These are phyloP conservation scores for Daldinia loculata DNA, from an alignment of 495 filamentous ascomycete species.

Conservation along the genomic window DNA sequence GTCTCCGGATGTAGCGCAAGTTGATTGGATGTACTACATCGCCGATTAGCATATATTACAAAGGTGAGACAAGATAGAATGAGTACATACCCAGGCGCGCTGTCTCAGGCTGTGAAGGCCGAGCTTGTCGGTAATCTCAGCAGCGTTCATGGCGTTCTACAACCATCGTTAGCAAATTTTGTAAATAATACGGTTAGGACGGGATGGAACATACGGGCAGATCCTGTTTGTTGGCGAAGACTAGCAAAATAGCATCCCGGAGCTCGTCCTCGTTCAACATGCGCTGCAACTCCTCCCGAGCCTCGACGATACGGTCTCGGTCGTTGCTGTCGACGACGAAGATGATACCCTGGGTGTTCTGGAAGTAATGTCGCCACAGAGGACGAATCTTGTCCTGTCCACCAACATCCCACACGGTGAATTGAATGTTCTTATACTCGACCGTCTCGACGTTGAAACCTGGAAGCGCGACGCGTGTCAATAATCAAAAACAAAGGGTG, in stretches of 20 bases:
- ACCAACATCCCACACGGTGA: conserved; percentile 99
- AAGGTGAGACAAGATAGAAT: conserved; percentile 9
- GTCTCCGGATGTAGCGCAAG: conserved; percentile 98
- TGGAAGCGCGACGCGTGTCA: conserved; percentile 52
- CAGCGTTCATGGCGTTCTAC: conserved; percentile 98
- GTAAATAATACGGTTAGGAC: not conserved
- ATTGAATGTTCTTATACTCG: conserved; percentile 99
- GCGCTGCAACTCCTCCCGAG: conserved; percentile 98
- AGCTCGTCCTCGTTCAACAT: conserved; percentile 99
- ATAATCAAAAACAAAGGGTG: conserved; percentile 24
- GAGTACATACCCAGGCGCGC: conserved; percentile 85
- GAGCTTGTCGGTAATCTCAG: conserved; percentile 99
- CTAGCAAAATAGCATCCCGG: conserved; percentile 93
- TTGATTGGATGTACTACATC: conserved; percentile 96
- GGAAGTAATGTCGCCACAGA: conserved; percentile 99
- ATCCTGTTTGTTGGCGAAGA: conserved; percentile 99
- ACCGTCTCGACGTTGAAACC: conserved; percentile 99
- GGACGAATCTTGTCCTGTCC: conserved; percentile 99
- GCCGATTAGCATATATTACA: conserved; percentile 35
- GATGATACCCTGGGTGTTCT: conserved; percentile 99
- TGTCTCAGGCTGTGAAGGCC: conserved; percentile 98
- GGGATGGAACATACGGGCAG: conserved; percentile 75
- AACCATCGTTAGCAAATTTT: conserved; percentile 16
- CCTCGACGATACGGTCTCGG: conserved; percentile 98
- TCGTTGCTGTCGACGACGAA: conserved; percentile 99